Evolutionary conservation across 2,329 filamentous ascomycete genomes (phyloP).

Genomic region (Cladobotryum protrusum): DNA sequence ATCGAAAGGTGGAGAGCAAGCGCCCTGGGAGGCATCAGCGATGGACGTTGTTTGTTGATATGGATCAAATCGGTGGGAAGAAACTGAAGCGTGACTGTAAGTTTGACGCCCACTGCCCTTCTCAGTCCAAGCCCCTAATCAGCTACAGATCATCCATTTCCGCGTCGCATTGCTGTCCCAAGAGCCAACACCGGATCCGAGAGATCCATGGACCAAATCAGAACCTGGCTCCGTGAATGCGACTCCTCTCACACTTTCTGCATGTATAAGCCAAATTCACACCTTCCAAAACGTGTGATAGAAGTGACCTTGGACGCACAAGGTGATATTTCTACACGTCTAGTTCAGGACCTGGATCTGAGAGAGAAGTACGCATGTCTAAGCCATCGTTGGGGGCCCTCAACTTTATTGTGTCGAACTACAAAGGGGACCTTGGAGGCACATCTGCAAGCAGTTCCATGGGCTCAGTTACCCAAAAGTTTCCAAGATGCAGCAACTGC

Average conservation of each 20-base stretch:
- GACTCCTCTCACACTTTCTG: neutral
- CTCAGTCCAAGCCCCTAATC: neutral
- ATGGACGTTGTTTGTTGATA: slow-evolving; percentile 2
- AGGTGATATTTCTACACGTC: slow-evolving; percentile 1
- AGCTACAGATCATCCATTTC: neutral
- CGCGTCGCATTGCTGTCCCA: neutral
- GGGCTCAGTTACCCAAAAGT: slow-evolving; percentile 3
- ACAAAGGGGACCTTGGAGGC: neutral
- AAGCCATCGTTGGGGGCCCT: slow-evolving; percentile 10
- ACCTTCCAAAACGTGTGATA: slow-evolving; percentile 4
- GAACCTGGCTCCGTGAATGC: slow-evolving; percentile 3
- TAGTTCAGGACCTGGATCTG: slow-evolving; percentile 4
- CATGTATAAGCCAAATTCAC: neutral
- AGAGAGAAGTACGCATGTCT: slow-evolving; percentile 10
- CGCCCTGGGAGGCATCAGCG: neutral
- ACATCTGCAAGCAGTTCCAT: slow-evolving; percentile 4
- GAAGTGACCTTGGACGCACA: neutral
- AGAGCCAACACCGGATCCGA: slow-evolving; percentile 1
- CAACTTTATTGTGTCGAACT: slow-evolving; percentile 6
- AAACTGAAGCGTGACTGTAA: neutral
- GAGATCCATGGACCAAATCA: neutral
- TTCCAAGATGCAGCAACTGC: slow-evolving; percentile 4
- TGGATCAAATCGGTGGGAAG: neutral
- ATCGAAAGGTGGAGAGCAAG: neutral
- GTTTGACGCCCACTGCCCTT: too few relatives aligned